A percentile compares a stretch with the other conserved stretches of the same genome.
Evolutionary conservation across 306 rosid species (phyloP).

Genomic region (Cotoneaster glaucophyllus): DNA sequence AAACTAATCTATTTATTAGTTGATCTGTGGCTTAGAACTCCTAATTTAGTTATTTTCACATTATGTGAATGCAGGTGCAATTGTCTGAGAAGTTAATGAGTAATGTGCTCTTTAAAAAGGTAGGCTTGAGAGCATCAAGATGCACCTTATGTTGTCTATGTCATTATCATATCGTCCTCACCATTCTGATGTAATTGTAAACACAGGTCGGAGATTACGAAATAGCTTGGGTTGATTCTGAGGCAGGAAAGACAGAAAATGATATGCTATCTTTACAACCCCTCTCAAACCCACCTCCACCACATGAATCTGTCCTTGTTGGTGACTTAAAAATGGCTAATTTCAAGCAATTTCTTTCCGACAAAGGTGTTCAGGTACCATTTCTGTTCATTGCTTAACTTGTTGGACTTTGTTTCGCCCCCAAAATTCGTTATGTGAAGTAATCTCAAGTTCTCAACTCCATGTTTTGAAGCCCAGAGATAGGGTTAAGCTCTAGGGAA

Average conservation of each 20-base stretch:
- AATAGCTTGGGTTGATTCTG: constrained; percentile 91
- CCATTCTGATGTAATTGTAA: constrained; percentile 16
- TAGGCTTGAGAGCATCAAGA: constrained; percentile 17
- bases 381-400: background rate
- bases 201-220: constrained; percentile 84
- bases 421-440: background rate
- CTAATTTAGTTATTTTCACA: constrained; percentile 11
- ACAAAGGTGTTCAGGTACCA: constrained; percentile 81
- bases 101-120: constrained; percentile 85
- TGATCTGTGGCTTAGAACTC: background rate
- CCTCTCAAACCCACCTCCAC: constrained; percentile 50
- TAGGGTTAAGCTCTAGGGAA: background rate
- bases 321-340: constrained; percentile 91
- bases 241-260: constrained; percentile 64
- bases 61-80: constrained; percentile 61
- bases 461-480: background rate
- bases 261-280: constrained; percentile 60
- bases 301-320: constrained; percentile 83
- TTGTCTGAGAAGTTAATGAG: constrained; percentile 91
- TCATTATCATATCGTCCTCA: constrained; percentile 4
- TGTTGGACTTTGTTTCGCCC: background rate
- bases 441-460: background rate
- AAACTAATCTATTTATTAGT: constrained; percentile 4
- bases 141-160: background rate
- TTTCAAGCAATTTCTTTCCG: constrained; percentile 88